These are phyloP conservation scores for Aspergillus fischeri DNA, from an alignment of 2,329 filamentous ascomycete genomes.

Conservation along the genomic window DNA sequence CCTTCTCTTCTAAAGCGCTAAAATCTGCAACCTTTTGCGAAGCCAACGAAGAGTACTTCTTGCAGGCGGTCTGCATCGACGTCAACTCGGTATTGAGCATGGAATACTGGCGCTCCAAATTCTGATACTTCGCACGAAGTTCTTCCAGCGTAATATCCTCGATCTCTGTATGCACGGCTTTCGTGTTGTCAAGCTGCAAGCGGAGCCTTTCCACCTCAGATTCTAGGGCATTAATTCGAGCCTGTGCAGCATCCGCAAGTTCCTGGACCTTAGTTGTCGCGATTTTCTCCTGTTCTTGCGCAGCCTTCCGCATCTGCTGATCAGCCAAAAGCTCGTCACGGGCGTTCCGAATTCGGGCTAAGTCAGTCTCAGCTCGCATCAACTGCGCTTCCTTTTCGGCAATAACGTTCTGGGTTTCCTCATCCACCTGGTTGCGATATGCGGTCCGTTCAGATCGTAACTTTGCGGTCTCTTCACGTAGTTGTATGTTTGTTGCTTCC, in stretches of 20 bases:
- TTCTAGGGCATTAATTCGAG: slow-evolving; percentile 76
- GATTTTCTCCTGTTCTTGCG: slow-evolving; percentile 69
- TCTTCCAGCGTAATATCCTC: slow-evolving; percentile 65
- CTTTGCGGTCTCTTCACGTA: slow-evolving; percentile 81
- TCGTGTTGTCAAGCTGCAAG: slow-evolving; percentile 50
- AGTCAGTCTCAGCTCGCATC: slow-evolving; percentile 73
- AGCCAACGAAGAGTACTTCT: slow-evolving; percentile 77
- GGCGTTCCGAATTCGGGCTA: slow-evolving; percentile 76
- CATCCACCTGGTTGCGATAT: slow-evolving; percentile 75
- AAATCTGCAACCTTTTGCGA: slow-evolving; percentile 83
- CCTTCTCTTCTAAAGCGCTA: slow-evolving; percentile 69
- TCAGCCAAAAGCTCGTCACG: slow-evolving; percentile 85
- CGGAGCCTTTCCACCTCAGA: slow-evolving; percentile 71
- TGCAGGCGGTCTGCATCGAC: slow-evolving; percentile 86
- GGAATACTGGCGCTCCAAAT: slow-evolving; percentile 73
- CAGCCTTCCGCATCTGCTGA: slow-evolving; percentile 70
- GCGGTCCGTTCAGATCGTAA: slow-evolving; percentile 78
- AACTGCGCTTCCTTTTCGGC: slow-evolving; percentile 79
- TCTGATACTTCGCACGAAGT: slow-evolving; percentile 67
- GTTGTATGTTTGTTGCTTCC: slow-evolving; percentile 79
- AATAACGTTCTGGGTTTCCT: slow-evolving; percentile 68
- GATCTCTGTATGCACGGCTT: slow-evolving; percentile 41
- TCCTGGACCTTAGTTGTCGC: slow-evolving; percentile 74
- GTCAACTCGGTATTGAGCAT: slow-evolving; percentile 84
- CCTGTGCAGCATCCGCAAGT: slow-evolving; percentile 71